Percentiles rank a stretch among this genome's conserved stretches.
These are phyloP conservation scores for Aspergillus alliaceus DNA, from an alignment of 2,329 filamentous ascomycete species.

Conservation along the genomic window DNA sequence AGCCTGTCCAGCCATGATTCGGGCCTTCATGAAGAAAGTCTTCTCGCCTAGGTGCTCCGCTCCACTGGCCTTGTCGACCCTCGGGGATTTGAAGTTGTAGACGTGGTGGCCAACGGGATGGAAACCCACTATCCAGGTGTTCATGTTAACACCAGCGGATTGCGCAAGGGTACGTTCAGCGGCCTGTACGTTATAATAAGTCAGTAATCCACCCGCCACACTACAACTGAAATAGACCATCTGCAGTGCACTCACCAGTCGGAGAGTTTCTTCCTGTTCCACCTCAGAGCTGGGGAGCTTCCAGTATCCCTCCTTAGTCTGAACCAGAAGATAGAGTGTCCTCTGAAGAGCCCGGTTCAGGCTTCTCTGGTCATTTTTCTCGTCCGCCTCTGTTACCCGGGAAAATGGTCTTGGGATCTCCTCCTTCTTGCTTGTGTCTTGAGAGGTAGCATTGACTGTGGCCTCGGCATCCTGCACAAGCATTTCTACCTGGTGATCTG, in stretches of 20 bases:
- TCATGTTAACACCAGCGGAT: slow-evolving; percentile 90
- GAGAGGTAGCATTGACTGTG: slow-evolving; percentile 38
- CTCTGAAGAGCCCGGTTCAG: slow-evolving; percentile 76
- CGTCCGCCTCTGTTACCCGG: slow-evolving; percentile 76
- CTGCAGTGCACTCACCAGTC: slow-evolving; percentile 64
- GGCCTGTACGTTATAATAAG: slow-evolving; percentile 57
- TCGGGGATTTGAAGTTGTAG: slow-evolving; percentile 53
- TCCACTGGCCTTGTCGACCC: slow-evolving; percentile 40
- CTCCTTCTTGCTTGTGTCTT: slow-evolving; percentile 55
- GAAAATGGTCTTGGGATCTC: slow-evolving; percentile 69
- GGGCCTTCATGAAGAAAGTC: slow-evolving; percentile 92
- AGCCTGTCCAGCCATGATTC: slow-evolving; percentile 96
- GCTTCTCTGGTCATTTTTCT: slow-evolving; percentile 70
- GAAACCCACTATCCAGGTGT: slow-evolving; percentile 94
- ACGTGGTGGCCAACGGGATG: slow-evolving; percentile 81
- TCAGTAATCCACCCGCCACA: slow-evolving; percentile 1
- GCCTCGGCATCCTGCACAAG: slow-evolving; percentile 73
- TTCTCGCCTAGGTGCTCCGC: slow-evolving; percentile 66
- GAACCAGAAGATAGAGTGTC: slow-evolving; percentile 86
- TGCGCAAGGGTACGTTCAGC: slow-evolving; percentile 76
- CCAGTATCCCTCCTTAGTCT: slow-evolving; percentile 70
- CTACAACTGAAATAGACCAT: background rate
- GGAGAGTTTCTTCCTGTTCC: slow-evolving; percentile 70
- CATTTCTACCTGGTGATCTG: slow-evolving; percentile 65
- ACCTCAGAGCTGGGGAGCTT: slow-evolving; percentile 75